Base-by-base conservation (phyloP, 179 eudicot genomes). In the Gypsophila paniculata region DNA sequence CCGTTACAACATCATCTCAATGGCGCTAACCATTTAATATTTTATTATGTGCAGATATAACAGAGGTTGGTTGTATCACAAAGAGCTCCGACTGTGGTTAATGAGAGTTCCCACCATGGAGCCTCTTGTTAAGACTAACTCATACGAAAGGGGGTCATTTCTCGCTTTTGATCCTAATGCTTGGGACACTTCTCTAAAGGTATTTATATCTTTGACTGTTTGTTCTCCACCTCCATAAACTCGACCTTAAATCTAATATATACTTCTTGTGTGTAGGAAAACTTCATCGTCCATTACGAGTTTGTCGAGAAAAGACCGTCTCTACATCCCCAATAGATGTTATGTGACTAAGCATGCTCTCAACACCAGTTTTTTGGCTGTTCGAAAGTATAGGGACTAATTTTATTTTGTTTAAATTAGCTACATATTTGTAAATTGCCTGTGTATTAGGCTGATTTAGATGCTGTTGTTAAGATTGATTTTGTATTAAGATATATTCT, bases 21-120 rank as follows among this genome's bases (percentile, higher is more conserved):
- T 8, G 7, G 9, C 17, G 15, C 65, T 79, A 52, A 77, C 22
- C 36, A 36, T 64, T 9, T 66, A 17, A 25, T n/a, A 29, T 22
- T 29, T n/a, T 13, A 32, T 11, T 42, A 32, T 19, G 74, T 68
- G 64, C 90, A 91, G 95, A 61, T 86, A 81, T 61, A 84, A 83
- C 71, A 83, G 91, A 80, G 91, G 87, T 15, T 91, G 96, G 97
- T 81, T 87, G 66, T 91, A 85, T 81, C 97, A 91, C 80, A 88
- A 83, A 78, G 95, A 91, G 18, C 79, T 61, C 22, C 81, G 91
- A 15, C 60, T 77, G 18, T 91, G 97, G 97, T 80, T 86, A 44
- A 87, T 61, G 78, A 83, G 87, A 77, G 86, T 74, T 65, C 75
- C 81, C 10, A 89, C 86, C 80, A 46, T 78, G 74, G 97, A 88